Evolutionary conservation across 345 rosid genomes (phyloP).

Genomic region (Tarenaya hassleriana): DNA sequence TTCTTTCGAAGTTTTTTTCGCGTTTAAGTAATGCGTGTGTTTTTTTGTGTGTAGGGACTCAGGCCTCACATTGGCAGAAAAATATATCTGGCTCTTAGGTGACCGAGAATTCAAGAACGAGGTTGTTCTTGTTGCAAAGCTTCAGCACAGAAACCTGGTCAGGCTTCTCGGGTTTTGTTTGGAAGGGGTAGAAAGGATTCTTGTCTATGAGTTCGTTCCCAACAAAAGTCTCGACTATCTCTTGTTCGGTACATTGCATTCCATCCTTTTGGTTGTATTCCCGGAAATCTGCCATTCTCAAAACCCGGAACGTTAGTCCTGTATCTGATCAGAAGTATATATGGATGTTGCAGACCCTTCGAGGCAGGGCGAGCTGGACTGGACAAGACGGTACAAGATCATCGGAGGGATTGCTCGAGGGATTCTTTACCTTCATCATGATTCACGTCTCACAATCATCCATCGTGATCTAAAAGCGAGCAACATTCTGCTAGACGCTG

Average conservation of each 20-base stretch:
- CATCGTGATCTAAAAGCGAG: slow-evolving; percentile 20
- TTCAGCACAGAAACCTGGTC: slow-evolving; percentile 20
- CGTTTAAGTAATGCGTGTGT: no score
- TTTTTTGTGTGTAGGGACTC: no score
- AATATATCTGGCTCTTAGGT: no score
- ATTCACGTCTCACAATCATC: slow-evolving; percentile 17
- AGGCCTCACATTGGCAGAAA: no score
- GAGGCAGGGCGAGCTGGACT: neutral
- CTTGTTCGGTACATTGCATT: slow-evolving; percentile 6
- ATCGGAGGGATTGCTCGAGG: slow-evolving; percentile 16
- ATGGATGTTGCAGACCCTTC: neutral
- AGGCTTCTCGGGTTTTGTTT: slow-evolving; percentile 19
- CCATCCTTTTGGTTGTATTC: neutral
- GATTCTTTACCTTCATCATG: slow-evolving; percentile 20
- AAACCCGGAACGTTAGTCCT: no score
- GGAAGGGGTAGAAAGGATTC: slow-evolving; percentile 17
- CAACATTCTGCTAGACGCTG: slow-evolving; percentile 11
- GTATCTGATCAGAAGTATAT: neutral
- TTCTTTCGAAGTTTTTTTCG: no score
- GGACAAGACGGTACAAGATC: slow-evolving; percentile 10
- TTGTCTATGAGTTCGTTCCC: slow-evolving; percentile 21
- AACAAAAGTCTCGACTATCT: slow-evolving; percentile 23
- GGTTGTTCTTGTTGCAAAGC: slow-evolving; percentile 17
- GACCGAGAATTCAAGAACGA: slow-evolving; percentile 22
- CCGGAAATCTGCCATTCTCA: neutral